Conservation (phyloP, 139 green algal genomes). For the Picochlorum sp. region DNA sequence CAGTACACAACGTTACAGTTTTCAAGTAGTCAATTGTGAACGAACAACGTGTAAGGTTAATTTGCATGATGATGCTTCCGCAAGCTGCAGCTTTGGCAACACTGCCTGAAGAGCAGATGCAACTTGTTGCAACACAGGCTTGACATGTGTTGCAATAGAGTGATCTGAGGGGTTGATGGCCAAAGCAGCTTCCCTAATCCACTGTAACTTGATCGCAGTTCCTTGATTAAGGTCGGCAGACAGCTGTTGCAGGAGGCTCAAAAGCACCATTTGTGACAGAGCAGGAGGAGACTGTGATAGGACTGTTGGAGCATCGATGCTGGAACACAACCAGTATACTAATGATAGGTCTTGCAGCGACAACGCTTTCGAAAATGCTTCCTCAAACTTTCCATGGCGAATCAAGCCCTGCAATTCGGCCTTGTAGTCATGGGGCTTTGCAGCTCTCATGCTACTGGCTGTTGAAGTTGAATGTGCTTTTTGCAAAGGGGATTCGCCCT, state of each 20-base stretch:
- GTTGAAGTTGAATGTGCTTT: neutral
- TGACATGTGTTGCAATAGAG: constrained; percentile 47
- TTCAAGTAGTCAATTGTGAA: constrained; percentile 29
- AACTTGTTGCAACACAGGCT: constrained; percentile 39
- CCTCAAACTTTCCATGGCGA: constrained; percentile 32
- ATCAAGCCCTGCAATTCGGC: constrained; percentile 18
- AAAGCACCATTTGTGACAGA: constrained; percentile 62
- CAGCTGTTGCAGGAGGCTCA: constrained; percentile 75
- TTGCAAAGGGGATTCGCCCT: neutral
- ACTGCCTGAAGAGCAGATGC: constrained; percentile 23
- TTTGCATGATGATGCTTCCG: constrained; percentile 22
- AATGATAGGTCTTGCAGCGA: constrained; percentile 42
- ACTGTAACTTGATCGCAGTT: constrained; percentile 51
- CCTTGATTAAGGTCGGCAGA: constrained; percentile 37
- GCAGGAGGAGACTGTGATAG: constrained; percentile 22
- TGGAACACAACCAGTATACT: constrained; percentile 69
- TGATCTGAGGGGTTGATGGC: constrained; percentile 50
- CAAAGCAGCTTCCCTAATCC: constrained; percentile 56
- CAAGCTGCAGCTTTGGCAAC: constrained; percentile 5
- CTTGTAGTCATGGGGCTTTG: constrained; percentile 4
- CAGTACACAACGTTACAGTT: neutral
- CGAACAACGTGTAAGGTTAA: constrained; percentile 49
- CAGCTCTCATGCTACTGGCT: neutral
- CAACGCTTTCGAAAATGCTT: constrained; percentile 47
- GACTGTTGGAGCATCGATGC: constrained; percentile 23